phyloP scores from a whole-genome alignment of 2,329 filamentous ascomycete genomes.

The Dothistroma septosporum region DNA sequence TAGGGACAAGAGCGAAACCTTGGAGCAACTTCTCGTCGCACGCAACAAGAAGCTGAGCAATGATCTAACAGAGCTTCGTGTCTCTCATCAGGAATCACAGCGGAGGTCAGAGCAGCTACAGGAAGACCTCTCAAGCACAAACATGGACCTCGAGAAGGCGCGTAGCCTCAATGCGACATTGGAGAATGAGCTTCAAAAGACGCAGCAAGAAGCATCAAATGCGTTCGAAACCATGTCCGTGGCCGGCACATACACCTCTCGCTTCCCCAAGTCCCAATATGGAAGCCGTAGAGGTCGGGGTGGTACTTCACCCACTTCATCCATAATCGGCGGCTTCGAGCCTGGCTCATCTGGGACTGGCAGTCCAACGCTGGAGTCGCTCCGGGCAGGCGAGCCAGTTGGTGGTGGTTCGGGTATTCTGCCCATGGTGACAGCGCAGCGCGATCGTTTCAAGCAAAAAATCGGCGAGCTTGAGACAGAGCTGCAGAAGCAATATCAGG shows the following conservation, averaged over 20 bases:
- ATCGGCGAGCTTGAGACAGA: conserved; percentile 88
- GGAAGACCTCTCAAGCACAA: conserved; percentile 76
- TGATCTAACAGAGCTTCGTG: conserved; percentile 84
- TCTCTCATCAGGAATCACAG: conserved; percentile 91
- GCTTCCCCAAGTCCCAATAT: conserved; percentile 64
- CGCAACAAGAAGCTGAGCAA: conserved; percentile 96
- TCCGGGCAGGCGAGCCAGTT: conserved; percentile 62
- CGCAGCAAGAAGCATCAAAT: conserved; percentile 81
- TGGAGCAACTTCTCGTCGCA: conserved; percentile 86
- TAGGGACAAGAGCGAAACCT: conserved; percentile 65
- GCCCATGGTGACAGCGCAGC: conserved; percentile 96
- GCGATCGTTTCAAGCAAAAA: conserved; percentile 96
- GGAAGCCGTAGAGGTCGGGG: conserved; percentile 62
- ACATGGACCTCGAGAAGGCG: conserved; percentile 79
- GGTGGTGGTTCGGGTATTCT: conserved; percentile 74
- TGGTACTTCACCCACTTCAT: conserved; percentile 85
- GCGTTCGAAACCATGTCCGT: conserved; percentile 87
- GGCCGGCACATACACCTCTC: conserved; percentile 81
- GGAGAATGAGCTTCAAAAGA: conserved; percentile 82
- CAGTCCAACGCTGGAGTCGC: conserved; percentile 52
- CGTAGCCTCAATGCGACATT: conserved; percentile 81
- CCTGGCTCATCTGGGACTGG: conserved; percentile 46
- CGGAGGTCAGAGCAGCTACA: conserved; percentile 73
- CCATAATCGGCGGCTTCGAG: conserved; percentile 96
- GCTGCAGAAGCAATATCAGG: conserved; percentile 75